Percentiles rank a stretch among this genome's conserved stretches.
Evolutionary conservation across 2,329 filamentous ascomycete genomes (phyloP).

Genomic region (Neofusicoccum kwambonambiense): DNA sequence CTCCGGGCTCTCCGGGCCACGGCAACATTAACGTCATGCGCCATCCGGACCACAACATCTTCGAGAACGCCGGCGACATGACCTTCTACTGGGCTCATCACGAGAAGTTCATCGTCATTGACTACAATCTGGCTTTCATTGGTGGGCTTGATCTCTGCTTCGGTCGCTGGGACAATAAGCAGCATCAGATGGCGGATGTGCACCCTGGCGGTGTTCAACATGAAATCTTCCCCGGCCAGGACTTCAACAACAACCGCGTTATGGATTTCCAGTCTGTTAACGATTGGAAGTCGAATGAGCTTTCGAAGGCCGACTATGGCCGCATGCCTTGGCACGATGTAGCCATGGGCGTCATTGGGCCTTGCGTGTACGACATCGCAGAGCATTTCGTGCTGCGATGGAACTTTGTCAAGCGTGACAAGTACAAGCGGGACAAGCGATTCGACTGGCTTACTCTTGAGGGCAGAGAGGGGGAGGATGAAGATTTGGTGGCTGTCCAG

Average conservation of each 20-base stretch:
- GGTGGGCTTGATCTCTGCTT: constrained; percentile 95
- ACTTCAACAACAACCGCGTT: constrained; percentile 96
- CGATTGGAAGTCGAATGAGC: constrained; percentile 90
- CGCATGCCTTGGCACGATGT: constrained; percentile 99
- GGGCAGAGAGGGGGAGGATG: constrained; percentile 72
- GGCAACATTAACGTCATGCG: constrained; percentile 88
- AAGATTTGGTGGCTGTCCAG: constrained; percentile 85
- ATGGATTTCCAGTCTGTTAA: constrained; percentile 92
- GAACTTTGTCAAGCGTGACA: constrained; percentile 97
- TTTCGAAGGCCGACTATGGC: constrained; percentile 86
- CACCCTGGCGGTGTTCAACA: constrained; percentile 79
- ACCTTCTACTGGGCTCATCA: constrained; percentile 98
- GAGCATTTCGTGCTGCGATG: constrained; percentile 93
- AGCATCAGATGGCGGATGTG: constrained; percentile 82
- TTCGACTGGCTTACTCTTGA: constrained; percentile 85
- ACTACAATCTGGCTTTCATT: constrained; percentile 87
- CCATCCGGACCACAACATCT: constrained; percentile 91
- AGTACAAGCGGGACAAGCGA: constrained; percentile 84
- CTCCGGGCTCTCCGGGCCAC: constrained; percentile 75
- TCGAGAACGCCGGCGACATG: constrained; percentile 93
- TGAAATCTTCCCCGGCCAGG: constrained; percentile 91
- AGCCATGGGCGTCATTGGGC: constrained; percentile 84
- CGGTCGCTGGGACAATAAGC: constrained; percentile 85
- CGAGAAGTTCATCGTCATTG: constrained; percentile 95
- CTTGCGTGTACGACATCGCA: constrained; percentile 88